Base-by-base conservation (phyloP, 106 monocot species). In the Gastrodia elata region DNA sequence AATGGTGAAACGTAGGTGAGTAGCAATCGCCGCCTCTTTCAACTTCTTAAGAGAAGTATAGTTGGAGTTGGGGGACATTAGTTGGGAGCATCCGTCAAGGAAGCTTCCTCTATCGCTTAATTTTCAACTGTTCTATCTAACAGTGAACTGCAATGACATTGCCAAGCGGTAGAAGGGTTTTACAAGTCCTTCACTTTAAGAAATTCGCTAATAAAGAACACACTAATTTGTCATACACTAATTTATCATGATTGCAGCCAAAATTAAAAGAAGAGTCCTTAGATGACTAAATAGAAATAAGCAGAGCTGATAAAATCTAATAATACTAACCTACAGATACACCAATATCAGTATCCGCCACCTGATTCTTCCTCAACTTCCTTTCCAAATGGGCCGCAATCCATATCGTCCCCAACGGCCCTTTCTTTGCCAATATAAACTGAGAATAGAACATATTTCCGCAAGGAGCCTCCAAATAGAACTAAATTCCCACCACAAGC, bases 381-480 rank as follows among this genome's bases (percentile, higher is more conserved):
- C 87, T 65, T 84, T 86, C 97, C 82, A 97, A 80, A 76, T 97
- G 97, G 5, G 97, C 97, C 4, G 97, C 97, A 57, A 97, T 97
- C 91, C 91, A 91, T 84, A 91, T 91, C 43, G 91, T 91, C 49
- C 91, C 91, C 35, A 91, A 79, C 25, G 91, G 87, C 74, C 91
- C 91, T 67, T 91, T 91, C 68, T 91, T 91, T 24, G 91, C 91
- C 78, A 91, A 85, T 59, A 91, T 93, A 80, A 98, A 98, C 87
- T 98, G 97, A 22, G 97, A 98, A 38, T 98, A 98, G 80, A 98
- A 98, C 97, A 98, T 84, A 67, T 67, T 28, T 38, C n/a, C 16
- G 37, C 34, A 67, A n/a, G 37, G 38, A 67, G 16, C n/a, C n/a
- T 20, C 67, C 67, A 20, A 35, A n/a, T 20, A 36, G 37, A n/a